phyloP scores from a whole-genome alignment of 108 stramenopile genomes.

The Pseudonitzschia multistriata region DNA sequence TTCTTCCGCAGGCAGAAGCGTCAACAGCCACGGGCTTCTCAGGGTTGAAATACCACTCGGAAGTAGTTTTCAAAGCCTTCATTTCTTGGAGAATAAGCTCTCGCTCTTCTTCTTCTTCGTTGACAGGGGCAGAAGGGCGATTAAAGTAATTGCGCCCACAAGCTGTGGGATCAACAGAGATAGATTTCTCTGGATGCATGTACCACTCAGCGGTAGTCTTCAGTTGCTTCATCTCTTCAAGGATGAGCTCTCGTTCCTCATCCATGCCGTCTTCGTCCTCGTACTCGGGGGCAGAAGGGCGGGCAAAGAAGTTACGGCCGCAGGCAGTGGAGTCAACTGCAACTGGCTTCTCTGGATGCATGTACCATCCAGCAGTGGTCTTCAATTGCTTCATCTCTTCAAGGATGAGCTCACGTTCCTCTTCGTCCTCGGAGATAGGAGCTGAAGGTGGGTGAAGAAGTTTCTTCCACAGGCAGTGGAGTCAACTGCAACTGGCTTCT shows the following conservation, averaged over 20 bases:
- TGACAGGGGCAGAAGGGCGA: constrained; percentile 27
- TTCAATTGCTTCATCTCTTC: constrained; percentile 40
- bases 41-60: constrained; percentile 56
- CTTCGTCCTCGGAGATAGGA: constrained; percentile 23
- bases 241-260: constrained; percentile 38
- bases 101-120: constrained; percentile 37
- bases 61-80: constrained; percentile 46
- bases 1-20: constrained; percentile 40
- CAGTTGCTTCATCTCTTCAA: constrained; percentile 49
- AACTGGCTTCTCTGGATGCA: constrained; percentile 39
- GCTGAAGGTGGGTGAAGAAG: constrained; percentile 63
- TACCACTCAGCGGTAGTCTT: constrained; percentile 57
- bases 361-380: constrained; percentile 35
- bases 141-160: constrained; percentile 37
- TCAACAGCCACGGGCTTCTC: constrained; percentile 51
- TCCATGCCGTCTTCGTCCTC: constrained; percentile 34
- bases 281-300: constrained; percentile 37
- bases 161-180: constrained; percentile 30
- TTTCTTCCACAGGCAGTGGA: constrained; percentile 48
- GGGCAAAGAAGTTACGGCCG: constrained; percentile 60
- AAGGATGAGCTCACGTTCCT: constrained; percentile 48
- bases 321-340: constrained; percentile 31
- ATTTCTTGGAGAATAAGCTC: constrained; percentile 50
- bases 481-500: constrained; percentile 33
- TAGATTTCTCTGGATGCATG: constrained; percentile 59